Evolutionary conservation across 2,329 filamentous ascomycete genomes (phyloP), one percentile per base, ranked within the genome.

Genomic region (Torrubiella hemipterigena): DNA sequence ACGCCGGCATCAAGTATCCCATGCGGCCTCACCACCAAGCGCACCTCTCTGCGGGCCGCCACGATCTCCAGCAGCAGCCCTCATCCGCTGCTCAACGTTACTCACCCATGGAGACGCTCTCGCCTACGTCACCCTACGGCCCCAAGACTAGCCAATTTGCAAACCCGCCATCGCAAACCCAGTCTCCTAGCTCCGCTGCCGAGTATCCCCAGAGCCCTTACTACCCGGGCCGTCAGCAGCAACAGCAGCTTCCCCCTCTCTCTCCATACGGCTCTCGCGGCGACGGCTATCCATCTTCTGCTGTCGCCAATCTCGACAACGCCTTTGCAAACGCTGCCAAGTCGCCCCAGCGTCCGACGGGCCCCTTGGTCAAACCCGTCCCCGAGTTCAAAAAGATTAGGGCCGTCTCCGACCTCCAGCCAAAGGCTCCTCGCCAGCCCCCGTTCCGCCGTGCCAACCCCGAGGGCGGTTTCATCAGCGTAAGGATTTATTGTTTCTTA

Each of bases 401-500:
- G 38, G 74, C 73, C 17, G 61, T 77, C 17, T 64, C 73, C 32
- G 86, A 96, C 37, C 59, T 98, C 45, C 73, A 79, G 38, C 84
- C 87, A 26, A 82, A 80, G 51, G 76, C 91, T 52, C 94, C 89
- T 55, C 51, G 73, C 14, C 91, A 98, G 52, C 91, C 91, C 33
- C 73, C 85, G 2, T 96, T 93, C 52, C 75, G 91, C 45, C 77
- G 91, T 58, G 91, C 91, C 33, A 93, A 94, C 46, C 91, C 91
- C 3, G 91, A 98, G 52, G 91, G 91, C 32, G 91, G 91, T 29
- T 98, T 98, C 52, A 94, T 98, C 54, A 96, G 91, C 55, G 85
- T 93, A 69, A 60, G 82, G 52, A 12, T 24, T 18, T 14, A 11
- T 13, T 14, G 20, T 29, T 29, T 27, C 9, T 13, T 14, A 19